Conservation (phyloP, 2,329 filamentous ascomycete genomes). For the Botrytis elliptica region DNA sequence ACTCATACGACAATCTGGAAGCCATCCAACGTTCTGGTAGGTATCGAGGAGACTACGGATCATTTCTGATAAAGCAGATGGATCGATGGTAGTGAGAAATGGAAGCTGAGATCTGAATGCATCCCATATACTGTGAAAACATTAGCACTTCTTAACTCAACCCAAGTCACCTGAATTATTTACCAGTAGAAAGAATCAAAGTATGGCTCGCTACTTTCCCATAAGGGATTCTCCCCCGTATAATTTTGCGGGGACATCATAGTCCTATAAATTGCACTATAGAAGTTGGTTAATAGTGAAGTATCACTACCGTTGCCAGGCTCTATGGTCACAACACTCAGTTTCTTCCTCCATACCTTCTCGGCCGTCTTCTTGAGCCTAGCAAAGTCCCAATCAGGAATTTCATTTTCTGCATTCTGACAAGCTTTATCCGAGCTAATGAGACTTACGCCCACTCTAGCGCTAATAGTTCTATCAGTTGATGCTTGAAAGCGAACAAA, state of each 20-base stretch:
- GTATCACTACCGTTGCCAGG: constrained; percentile 47
- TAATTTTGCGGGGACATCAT: constrained; percentile 73
- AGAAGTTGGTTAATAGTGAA: constrained; percentile 59
- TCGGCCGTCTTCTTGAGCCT: constrained; percentile 51
- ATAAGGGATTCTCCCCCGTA: constrained; percentile 69
- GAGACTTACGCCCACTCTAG: constrained; percentile 67
- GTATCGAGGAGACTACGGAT: constrained; percentile 70
- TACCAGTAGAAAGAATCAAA: constrained; percentile 62
- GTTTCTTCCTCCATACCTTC: constrained; percentile 59
- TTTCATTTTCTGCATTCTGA: constrained; percentile 64
- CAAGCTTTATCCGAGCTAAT: constrained; percentile 66
- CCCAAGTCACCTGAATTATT: constrained; percentile 46
- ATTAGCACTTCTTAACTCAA: constrained; percentile 32
- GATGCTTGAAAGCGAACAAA: constrained; percentile 59
- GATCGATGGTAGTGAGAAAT: constrained; percentile 67
- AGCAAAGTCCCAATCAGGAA: constrained; percentile 65
- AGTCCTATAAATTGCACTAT: constrained; percentile 66
- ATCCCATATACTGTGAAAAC: constrained; percentile 61
- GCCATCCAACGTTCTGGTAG: constrained; percentile 57
- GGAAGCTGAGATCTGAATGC: constrained; percentile 67
- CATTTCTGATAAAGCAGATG: constrained; percentile 61
- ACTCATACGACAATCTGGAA: constrained; percentile 55
- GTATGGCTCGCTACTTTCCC: constrained; percentile 65
- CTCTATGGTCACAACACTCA: constrained; percentile 56
- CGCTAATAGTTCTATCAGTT: constrained; percentile 50